Conservation (phyloP, 2,329 filamentous ascomycete species). For the Stagonosporopsis tanaceti region DNA sequence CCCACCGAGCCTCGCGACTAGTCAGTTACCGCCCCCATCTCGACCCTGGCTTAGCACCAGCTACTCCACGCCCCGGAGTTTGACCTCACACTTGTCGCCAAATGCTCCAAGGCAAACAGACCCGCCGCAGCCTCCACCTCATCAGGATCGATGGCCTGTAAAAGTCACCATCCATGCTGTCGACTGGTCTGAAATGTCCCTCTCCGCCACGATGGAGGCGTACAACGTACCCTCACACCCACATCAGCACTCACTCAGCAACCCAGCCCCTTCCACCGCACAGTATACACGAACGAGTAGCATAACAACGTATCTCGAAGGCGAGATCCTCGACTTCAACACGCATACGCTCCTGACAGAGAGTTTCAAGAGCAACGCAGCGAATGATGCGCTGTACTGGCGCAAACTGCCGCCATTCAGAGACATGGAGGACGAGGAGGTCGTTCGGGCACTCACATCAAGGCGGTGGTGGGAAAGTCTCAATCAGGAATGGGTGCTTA, state of each 20-base stretch:
- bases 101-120: constrained; percentile 22
- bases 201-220: constrained; percentile 74
- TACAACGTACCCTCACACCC: constrained; percentile 67
- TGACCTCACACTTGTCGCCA: constrained; percentile 25
- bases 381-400: constrained; percentile 59
- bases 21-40: constrained; percentile 37
- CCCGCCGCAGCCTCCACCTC: constrained; percentile 17
- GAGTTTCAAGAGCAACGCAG: constrained; percentile 55
- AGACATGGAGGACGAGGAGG: constrained; percentile 49
- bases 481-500: constrained; percentile 60
- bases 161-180: constrained; percentile 71
- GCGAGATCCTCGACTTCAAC: constrained; percentile 71
- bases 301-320: constrained; percentile 73
- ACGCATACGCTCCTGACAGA: constrained; percentile 62
- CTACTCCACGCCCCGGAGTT: constrained; percentile 39
- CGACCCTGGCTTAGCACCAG: constrained; percentile 51
- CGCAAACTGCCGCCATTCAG: constrained; percentile 57
- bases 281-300: constrained; percentile 49
- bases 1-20: not conserved
- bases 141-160: constrained; percentile 71
- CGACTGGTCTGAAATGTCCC: constrained; percentile 66
- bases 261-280: constrained; percentile 14
- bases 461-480: constrained; percentile 48
- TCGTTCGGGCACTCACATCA: constrained; percentile 55
- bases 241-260: constrained; percentile 37